phyloP scores from a whole-genome alignment of 192 early-diverging fungal genomes.

The Umbelopsis ramanniana region DNA sequence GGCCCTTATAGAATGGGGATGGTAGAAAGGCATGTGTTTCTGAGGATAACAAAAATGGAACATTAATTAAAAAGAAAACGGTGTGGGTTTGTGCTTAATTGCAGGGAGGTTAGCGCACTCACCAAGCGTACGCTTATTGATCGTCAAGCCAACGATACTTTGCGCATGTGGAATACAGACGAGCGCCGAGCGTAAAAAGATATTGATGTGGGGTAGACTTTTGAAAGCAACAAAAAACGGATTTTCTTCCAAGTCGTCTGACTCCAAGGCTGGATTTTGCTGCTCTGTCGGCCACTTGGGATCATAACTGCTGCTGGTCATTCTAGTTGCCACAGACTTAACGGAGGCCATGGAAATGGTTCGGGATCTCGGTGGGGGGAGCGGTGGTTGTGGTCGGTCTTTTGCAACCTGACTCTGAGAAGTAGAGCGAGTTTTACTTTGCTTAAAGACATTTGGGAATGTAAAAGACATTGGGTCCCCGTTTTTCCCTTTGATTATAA shows the following conservation, averaged over 20 bases:
- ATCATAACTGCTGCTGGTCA: background rate
- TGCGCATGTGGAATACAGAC: conserved; percentile 54
- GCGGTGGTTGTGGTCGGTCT: background rate
- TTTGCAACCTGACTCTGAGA: background rate
- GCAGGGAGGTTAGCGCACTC: too few relatives aligned
- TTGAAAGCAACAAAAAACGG: conserved; percentile 29
- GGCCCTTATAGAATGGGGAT: conserved; percentile 57
- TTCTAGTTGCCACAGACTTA: conserved; percentile 7
- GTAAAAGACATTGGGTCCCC: conserved; percentile 7
- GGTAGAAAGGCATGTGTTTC: conserved; percentile 56
- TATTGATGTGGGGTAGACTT: conserved; percentile 25
- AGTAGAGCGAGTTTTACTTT: background rate
- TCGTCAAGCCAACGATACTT: conserved; percentile 43
- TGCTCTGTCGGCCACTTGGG: background rate
- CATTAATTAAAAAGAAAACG: background rate
- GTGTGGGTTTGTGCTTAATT: background rate
- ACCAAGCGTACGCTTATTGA: conserved; percentile 55
- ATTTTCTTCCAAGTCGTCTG: conserved; percentile 42
- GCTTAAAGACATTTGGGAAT: conserved; percentile 19
- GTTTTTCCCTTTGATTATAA: background rate
- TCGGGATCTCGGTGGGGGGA: conserved; percentile 19
- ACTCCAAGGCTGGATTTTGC: conserved; percentile 2
- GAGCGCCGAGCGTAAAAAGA: conserved; percentile 46
- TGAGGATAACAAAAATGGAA: conserved; percentile 23
- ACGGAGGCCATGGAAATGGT: conserved; percentile 20